These are phyloP conservation scores for Podospora sp. DNA, from an alignment of 495 filamentous ascomycete genomes.

Conservation along the genomic window DNA sequence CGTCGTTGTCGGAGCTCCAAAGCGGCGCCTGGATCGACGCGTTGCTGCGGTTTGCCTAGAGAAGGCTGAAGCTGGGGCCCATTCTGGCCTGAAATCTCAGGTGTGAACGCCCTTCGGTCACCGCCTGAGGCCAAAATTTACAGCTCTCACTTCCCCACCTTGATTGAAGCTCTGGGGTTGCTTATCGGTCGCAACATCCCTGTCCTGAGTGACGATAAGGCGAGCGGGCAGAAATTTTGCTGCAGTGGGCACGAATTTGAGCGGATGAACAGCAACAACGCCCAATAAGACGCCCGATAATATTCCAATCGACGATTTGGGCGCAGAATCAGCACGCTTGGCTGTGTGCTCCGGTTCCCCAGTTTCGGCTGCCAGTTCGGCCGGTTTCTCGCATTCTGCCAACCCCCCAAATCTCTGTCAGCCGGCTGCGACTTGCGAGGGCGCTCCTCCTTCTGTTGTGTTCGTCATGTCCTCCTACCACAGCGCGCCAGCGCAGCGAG, in stretches of 20 bases:
- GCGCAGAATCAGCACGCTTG: slow-evolving; percentile 21
- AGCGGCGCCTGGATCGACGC: slow-evolving; percentile 34
- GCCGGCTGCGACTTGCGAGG: slow-evolving; percentile 11
- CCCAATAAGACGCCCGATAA: slow-evolving; percentile 34
- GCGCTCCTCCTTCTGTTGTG: slow-evolving; percentile 16
- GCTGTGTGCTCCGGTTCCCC: slow-evolving; percentile 8
- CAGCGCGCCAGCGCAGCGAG: slow-evolving; percentile 39
- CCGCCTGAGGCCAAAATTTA: neutral
- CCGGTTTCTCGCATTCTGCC: slow-evolving; percentile 12
- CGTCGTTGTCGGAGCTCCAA: slow-evolving; percentile 38
- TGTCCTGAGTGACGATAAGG: slow-evolving; percentile 35
- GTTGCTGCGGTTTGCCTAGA: slow-evolving; percentile 47
- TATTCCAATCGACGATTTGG: slow-evolving; percentile 27
- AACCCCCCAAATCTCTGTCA: slow-evolving; percentile 23
- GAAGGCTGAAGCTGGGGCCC: slow-evolving; percentile 32
- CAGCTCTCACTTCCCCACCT: slow-evolving; percentile 11
- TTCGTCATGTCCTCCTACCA: slow-evolving; percentile 43
- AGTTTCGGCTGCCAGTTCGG: slow-evolving; percentile 12
- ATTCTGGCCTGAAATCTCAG: slow-evolving; percentile 24
- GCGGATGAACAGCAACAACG: slow-evolving; percentile 28
- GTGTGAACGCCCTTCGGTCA: neutral
- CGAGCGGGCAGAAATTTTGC: slow-evolving; percentile 39
- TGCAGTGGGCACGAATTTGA: slow-evolving; percentile 28
- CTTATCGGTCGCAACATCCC: slow-evolving; percentile 33
- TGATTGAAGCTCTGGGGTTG: slow-evolving; percentile 9